These are phyloP conservation scores for Linnemannia zychae DNA, from an alignment of 192 early-diverging fungal species.

Conservation along the genomic window DNA sequence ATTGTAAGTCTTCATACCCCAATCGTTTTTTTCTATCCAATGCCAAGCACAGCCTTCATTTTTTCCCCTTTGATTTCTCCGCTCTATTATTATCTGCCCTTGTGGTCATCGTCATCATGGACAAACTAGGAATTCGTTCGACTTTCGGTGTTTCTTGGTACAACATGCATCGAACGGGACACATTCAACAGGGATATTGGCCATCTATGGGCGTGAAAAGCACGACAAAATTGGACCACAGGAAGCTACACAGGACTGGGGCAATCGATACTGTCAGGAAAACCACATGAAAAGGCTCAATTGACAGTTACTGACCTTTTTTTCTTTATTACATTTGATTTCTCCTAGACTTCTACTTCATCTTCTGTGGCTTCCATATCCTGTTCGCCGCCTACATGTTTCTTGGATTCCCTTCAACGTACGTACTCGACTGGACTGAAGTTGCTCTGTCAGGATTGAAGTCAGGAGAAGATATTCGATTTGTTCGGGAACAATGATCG, in stretches of 20 bases:
- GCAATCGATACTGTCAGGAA: neutral
- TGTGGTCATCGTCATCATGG: neutral
- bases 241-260: neutral
- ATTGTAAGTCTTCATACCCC: conserved; percentile 74
- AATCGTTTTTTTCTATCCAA: neutral
- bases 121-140: neutral
- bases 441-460: neutral
- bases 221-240: neutral
- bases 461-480: neutral
- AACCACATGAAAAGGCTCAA: neutral
- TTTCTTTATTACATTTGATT: neutral
- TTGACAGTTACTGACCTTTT: neutral
- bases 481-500: neutral
- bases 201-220: neutral
- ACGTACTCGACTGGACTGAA: conserved; percentile 31
- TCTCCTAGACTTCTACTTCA: conserved; percentile 77
- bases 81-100: conserved; percentile 8
- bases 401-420: conserved; percentile 86
- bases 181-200: neutral
- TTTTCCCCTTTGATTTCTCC: conserved; percentile 1
- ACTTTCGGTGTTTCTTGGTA: neutral
- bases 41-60: neutral
- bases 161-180: neutral
- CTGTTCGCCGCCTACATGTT: conserved; percentile 87
- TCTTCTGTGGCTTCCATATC: conserved; percentile 90